Percentiles rank a stretch among this genome's conserved stretches.
Conservation (phyloP, 1,139 yeast species). For the Candida freyschussii region DNA sequence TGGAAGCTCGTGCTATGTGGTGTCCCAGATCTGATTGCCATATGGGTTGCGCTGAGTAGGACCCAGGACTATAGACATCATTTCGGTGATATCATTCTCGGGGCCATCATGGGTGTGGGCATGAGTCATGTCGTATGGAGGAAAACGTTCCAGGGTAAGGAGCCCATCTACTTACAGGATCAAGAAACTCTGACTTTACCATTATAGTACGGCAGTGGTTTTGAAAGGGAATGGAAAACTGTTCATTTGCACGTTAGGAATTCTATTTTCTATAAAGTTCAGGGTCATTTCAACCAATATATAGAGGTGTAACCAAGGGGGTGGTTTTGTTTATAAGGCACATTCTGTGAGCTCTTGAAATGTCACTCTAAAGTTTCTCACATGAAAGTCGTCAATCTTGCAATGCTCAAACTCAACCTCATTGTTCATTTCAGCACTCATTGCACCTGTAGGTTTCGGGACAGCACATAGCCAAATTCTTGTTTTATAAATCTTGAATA, state of each 20-base stretch:
- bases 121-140: conserved; percentile 46
- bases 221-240: too few species aligned
- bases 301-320: too few species aligned
- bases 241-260: neutral
- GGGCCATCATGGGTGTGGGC: conserved; percentile 45
- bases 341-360: conserved; percentile 10
- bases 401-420: conserved; percentile 15
- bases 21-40: conserved; percentile 38
- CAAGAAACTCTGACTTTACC: conserved; percentile 12
- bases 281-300: too few species aligned
- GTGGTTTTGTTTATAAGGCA: too few species aligned
- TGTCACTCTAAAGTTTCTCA: conserved; percentile 22
- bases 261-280: neutral
- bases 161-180: conserved; percentile 16
- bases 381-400: conserved; percentile 29
- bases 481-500: conserved; percentile 90
- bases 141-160: conserved; percentile 33
- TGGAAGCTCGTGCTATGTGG: conserved; percentile 33
- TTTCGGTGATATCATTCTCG: conserved; percentile 60
- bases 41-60: conserved; percentile 53
- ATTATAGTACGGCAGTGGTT: conserved; percentile 9
- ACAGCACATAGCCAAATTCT: conserved; percentile 98
- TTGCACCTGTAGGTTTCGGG: conserved; percentile 13
- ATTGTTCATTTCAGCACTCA: conserved; percentile 8
- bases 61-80: conserved; percentile 78